Evolutionary conservation across 1,284 basidiomycete species (phyloP).

Genomic region (Erythrobasidium hasegawianum): DNA sequence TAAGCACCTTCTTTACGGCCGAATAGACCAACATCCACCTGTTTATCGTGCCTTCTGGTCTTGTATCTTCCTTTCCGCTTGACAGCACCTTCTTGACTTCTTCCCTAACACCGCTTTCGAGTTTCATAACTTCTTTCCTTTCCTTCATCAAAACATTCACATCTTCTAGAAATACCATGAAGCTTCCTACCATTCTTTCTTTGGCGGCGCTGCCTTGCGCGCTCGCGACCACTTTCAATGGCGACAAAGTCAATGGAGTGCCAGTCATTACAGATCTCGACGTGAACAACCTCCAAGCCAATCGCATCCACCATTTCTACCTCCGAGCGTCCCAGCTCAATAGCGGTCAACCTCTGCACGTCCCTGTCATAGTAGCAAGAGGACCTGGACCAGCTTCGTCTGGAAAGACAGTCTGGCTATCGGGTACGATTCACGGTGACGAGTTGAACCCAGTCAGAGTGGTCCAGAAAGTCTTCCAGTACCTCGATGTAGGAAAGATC

Average conservation of each 20-base stretch:
- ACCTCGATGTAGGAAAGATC: background rate
- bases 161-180: too few species aligned
- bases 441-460: conserved; percentile 11
- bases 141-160: too few species aligned
- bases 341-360: background rate
- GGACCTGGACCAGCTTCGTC: background rate
- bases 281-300: conserved; percentile 2
- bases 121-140: too few species aligned
- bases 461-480: background rate
- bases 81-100: too few species aligned
- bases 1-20: too few species aligned
- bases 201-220: background rate
- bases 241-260: conserved; percentile 8
- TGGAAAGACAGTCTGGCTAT: conserved; percentile 4
- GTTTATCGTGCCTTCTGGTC: too few species aligned
- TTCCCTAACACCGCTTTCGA: too few species aligned
- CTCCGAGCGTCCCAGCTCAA: conserved; percentile 2
- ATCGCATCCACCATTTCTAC: background rate
- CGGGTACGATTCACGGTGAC: conserved; percentile 9
- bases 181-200: too few species aligned
- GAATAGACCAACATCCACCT: too few species aligned
- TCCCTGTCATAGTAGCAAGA: background rate
- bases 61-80: too few species aligned
- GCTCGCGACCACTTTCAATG: conserved; percentile 7
- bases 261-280: conserved; percentile 8